Percentiles rank a stretch among this genome's conserved stretches.
These are phyloP conservation scores for Lentinula raphanica DNA, from an alignment of 768 basidiomycete species.

Conservation along the genomic window DNA sequence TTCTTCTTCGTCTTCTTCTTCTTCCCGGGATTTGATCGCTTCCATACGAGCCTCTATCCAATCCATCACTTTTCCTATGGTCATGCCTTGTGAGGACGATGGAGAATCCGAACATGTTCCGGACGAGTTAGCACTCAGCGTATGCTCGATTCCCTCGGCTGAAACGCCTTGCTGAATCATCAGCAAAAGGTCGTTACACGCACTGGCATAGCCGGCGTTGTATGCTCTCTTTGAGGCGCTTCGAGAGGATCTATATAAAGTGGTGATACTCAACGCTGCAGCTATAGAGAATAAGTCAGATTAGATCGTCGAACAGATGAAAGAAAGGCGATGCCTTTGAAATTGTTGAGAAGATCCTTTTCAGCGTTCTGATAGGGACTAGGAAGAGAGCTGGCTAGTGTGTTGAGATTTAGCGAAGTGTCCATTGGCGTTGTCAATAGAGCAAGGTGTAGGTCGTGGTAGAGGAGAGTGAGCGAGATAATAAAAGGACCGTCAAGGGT, in stretches of 20 bases:
- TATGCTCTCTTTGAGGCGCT: constrained; percentile 76
- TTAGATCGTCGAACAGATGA: constrained; percentile 11
- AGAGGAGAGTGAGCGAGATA: neutral
- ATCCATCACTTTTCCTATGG: constrained; percentile 76
- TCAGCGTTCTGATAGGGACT: constrained; percentile 71
- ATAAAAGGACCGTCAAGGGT: neutral
- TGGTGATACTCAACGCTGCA: constrained; percentile 80
- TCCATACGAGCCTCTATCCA: constrained; percentile 81
- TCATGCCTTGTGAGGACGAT: constrained; percentile 47
- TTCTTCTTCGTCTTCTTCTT: constrained; percentile 81
- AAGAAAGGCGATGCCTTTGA: constrained; percentile 51
- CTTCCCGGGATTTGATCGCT: constrained; percentile 66
- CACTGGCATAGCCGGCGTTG: constrained; percentile 74
- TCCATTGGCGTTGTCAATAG: constrained; percentile 1
- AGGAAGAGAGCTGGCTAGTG: constrained; percentile 71
- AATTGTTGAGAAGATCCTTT: constrained; percentile 75
- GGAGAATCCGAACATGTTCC: constrained; percentile 17
- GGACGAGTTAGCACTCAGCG: constrained; percentile 31
- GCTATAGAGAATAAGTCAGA: constrained; percentile 37
- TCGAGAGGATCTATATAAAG: constrained; percentile 75
- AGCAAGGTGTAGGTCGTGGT: neutral
- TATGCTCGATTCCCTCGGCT: constrained; percentile 40
- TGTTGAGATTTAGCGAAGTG: constrained; percentile 69
- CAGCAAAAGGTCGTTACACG: constrained; percentile 73
- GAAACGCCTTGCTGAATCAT: constrained; percentile 85